Evolutionary conservation across 2,329 filamentous ascomycete genomes (phyloP).

Genomic region (Sporothrix brasiliensis): DNA sequence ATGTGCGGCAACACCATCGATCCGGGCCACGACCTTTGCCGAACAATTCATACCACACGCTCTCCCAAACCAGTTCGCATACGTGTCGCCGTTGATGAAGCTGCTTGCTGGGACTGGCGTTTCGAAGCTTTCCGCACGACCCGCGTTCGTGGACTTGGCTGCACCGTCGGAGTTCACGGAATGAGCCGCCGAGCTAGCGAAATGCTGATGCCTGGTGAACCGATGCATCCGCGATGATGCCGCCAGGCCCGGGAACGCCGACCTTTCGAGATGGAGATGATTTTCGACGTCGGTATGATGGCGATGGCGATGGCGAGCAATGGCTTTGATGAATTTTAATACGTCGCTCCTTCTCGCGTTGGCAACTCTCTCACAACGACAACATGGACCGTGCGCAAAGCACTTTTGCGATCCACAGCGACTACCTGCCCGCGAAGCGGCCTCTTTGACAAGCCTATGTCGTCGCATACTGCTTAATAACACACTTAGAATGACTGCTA

Average conservation of each 20-base stretch:
- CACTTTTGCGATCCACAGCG: background rate
- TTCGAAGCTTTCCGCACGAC: background rate
- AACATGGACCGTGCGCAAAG: background rate
- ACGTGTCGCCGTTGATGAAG: background rate
- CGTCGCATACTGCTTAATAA: background rate
- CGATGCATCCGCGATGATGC: constrained; percentile 18
- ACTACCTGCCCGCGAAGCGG: background rate
- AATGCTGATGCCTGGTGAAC: constrained; percentile 18
- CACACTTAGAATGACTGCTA: constrained; percentile 6
- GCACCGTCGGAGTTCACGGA: background rate
- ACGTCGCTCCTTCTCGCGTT: background rate
- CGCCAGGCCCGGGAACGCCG: background rate
- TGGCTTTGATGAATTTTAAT: background rate
- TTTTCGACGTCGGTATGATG: background rate
- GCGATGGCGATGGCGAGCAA: background rate
- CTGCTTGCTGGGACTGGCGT: background rate
- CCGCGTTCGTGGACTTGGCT: background rate
- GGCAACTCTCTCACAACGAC: background rate
- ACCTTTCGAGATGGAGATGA: background rate
- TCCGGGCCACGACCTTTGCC: background rate
- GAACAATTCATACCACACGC: background rate
- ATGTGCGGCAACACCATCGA: background rate
- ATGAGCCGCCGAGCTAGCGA: background rate
- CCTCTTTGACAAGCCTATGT: background rate
- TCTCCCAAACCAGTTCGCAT: background rate